Base-by-base conservation (phyloP, 1,139 yeast genomes). In the Candida buenavistaensis region DNA sequence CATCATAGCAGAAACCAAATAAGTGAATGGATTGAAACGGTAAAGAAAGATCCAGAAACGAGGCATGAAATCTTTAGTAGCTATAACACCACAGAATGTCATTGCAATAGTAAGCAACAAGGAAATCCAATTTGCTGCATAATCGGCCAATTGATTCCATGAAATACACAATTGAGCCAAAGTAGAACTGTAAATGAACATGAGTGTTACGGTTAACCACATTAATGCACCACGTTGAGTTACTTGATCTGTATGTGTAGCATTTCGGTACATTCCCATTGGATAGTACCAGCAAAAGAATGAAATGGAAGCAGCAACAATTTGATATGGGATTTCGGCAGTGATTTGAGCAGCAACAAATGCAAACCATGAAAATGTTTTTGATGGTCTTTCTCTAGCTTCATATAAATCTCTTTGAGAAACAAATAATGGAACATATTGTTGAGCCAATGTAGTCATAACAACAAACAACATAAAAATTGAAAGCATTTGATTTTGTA, bases 231-330 rank as follows among this genome's bases (percentile, higher is more conserved):
- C 71, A 55, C 74, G 51, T 33, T 53, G 46, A 27, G 43, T 28
- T 10, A 54, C 55, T 1, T 44, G 24, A 33, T 51, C 45, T 21
- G 51, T 55, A 25, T 54, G 46, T 4, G 57, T 57, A 6, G 88
- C 84, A 54, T 81, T 81, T 8, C 52, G 39, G 50, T 79, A 76
- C 39, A 80, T 63, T 2, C 94, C 95, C 43, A 85, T 77, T 11
- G 75, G 75, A 54, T 83, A 88, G 60, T 86, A 88, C 80, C 85
- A 86, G 40, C 80, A 74, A 54, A 85, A 75, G 63, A 72, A 88
- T 3, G 82, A 72, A 5, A 84, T 16, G 1, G 90, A 77, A 43
- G 88, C 89, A 37, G 74, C 68, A 3, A 80, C 40, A 12, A 79
- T 48, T 51, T 83, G 84, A 82, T 86, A 84, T 19, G 95, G 95